Percentiles rank a stretch among this genome's conserved stretches.
phyloP scores from a whole-genome alignment of 1,284 basidiomycete genomes.

The Cryptococcus jaspeensis region DNA sequence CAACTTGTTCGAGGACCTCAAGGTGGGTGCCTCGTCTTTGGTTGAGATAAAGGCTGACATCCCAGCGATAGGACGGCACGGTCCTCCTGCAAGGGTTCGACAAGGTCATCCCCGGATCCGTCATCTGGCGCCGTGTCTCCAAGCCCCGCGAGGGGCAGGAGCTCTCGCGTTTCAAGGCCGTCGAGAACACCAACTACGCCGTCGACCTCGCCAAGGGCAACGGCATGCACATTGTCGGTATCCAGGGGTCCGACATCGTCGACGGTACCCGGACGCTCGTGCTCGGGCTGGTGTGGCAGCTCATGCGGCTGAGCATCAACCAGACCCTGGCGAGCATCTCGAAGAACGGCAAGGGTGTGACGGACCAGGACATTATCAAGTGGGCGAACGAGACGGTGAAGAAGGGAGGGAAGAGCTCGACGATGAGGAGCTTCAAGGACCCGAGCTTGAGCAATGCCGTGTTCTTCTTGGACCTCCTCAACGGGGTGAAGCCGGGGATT shows the following conservation, averaged over 20 bases:
- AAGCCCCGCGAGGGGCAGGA: constrained; percentile 86
- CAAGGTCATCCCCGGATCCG: constrained; percentile 87
- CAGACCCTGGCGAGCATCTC: constrained; percentile 82
- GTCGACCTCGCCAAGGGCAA: constrained; percentile 91
- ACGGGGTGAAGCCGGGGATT: constrained; percentile 87
- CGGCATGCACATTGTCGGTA: constrained; percentile 93
- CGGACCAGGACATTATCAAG: constrained; percentile 88
- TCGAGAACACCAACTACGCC: constrained; percentile 97
- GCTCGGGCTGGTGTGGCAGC: constrained; percentile 94
- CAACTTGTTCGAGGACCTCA: constrained; percentile 94
- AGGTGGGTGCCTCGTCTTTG: constrained; percentile 52
- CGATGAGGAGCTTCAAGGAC: constrained; percentile 92
- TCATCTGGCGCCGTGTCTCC: constrained; percentile 89
- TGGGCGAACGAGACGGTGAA: constrained; percentile 94
- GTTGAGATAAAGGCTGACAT: constrained; percentile 7
- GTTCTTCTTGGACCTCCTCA: constrained; percentile 92
- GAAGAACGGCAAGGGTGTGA: constrained; percentile 72
- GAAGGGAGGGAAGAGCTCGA: constrained; percentile 62
- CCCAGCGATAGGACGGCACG: constrained; percentile 62
- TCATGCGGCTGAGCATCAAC: constrained; percentile 91
- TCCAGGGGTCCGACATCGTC: constrained; percentile 96
- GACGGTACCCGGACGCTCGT: constrained; percentile 89
- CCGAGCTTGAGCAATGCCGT: constrained; percentile 82
- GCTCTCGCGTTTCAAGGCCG: constrained; percentile 91
- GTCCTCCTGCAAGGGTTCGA: constrained; percentile 94